Evolutionary conservation across 371 early-diverging fungal genomes (phyloP).

Genomic region (Parasitella parasitica): DNA sequence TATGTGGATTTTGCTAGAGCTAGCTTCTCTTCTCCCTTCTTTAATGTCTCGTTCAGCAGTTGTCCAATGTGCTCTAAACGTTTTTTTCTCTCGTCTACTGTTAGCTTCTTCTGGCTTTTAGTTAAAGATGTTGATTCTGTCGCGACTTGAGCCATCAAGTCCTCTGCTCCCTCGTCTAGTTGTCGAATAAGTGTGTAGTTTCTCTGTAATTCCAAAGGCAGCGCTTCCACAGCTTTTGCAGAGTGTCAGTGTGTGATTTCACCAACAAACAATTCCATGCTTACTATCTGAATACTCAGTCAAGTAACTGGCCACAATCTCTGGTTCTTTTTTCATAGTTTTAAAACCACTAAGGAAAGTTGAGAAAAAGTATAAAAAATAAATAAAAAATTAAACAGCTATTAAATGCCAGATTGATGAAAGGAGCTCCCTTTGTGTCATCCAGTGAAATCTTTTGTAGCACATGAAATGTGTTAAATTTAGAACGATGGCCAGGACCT

Average conservation of each 20-base stretch:
- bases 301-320: conserved; percentile 10
- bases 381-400: no score
- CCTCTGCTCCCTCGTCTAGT: conserved; percentile 81
- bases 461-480: neutral
- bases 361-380: no score
- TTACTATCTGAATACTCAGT: conserved; percentile 27
- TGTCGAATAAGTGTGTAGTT: conserved; percentile 89
- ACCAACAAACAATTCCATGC: neutral
- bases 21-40: conserved; percentile 93
- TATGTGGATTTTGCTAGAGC: conserved; percentile 90
- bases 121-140: conserved; percentile 22
- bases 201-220: conserved; percentile 88
- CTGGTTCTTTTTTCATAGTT: conserved; percentile 6
- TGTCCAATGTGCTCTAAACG: conserved; percentile 60
- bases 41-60: conserved; percentile 66
- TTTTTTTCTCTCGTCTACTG: conserved; percentile 55
- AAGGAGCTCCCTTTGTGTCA: neutral
- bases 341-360: neutral
- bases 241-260: neutral
- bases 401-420: neutral
- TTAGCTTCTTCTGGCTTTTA: neutral
- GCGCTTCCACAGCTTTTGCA: conserved; percentile 79
- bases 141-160: conserved; percentile 61
- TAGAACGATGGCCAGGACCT: neutral
- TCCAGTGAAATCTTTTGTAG: neutral